These are phyloP conservation scores for Sporothrix protearum DNA, from an alignment of 2,329 filamentous ascomycete species.

Conservation along the genomic window DNA sequence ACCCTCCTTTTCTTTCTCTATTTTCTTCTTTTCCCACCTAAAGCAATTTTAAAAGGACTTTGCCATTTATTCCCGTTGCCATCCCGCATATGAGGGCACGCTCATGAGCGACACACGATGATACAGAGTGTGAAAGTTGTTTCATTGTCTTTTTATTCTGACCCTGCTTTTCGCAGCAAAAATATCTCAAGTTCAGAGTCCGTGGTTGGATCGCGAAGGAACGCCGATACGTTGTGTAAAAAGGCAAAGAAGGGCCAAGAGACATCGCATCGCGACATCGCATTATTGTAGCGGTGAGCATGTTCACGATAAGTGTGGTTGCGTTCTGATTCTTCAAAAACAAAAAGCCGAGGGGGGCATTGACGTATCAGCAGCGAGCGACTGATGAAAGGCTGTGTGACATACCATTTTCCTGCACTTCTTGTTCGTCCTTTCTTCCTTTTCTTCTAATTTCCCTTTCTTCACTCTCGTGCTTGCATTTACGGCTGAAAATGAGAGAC, in stretches of 20 bases:
- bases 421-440: not conserved
- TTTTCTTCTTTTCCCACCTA: too few relatives aligned
- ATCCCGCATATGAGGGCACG: constrained; percentile 5
- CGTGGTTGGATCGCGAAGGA: constrained; percentile 3
- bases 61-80: not conserved
- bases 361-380: constrained; percentile 9
- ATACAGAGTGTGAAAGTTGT: not conserved
- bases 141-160: not conserved
- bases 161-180: not conserved
- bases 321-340: not conserved
- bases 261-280: not conserved
- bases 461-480: not conserved
- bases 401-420: not conserved
- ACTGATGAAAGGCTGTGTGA: not conserved
- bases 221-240: not conserved
- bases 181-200: not conserved
- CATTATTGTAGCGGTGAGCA: constrained; percentile 8
- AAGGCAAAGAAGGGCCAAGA: not conserved
- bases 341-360: not conserved
- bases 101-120: not conserved
- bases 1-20: not conserved
- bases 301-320: not conserved
- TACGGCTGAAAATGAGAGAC: not conserved
- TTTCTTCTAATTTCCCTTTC: not conserved
- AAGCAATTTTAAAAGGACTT: not conserved